Percentiles rank a stretch among this genome's conserved stretches.
phyloP scores from a whole-genome alignment of 306 rosid species.

The Geum urbanum region DNA sequence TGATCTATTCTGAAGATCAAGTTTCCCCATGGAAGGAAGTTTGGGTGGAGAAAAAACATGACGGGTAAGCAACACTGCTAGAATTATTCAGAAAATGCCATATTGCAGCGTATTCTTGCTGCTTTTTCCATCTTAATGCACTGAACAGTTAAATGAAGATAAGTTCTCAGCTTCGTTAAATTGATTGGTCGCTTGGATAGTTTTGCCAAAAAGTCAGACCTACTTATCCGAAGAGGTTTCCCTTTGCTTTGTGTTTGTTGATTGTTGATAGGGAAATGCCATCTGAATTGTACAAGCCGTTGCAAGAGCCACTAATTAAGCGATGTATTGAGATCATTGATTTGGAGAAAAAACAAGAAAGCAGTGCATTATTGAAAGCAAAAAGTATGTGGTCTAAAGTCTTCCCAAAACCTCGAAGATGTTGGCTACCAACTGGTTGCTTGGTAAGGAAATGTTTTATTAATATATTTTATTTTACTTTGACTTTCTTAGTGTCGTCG shows the following conservation, averaged over 20 bases:
- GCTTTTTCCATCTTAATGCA: background rate
- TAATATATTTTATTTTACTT: constrained; percentile 4
- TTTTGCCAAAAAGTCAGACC: background rate
- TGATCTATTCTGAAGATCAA: constrained; percentile 75
- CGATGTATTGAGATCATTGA: constrained; percentile 66
- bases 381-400: constrained; percentile 80
- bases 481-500: background rate
- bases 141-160: background rate
- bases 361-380: constrained; percentile 37
- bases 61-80: constrained; percentile 42
- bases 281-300: constrained; percentile 62
- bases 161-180: background rate
- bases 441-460: constrained; percentile 52
- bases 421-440: constrained; percentile 98
- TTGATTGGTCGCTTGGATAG: background rate
- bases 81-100: background rate
- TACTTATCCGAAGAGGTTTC: background rate
- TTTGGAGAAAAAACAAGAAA: constrained; percentile 39
- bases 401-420: constrained; percentile 74
- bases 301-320: constrained; percentile 72
- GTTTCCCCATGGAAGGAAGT: constrained; percentile 89
- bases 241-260: background rate
- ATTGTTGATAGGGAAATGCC: constrained; percentile 40
- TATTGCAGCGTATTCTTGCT: constrained; percentile 4
- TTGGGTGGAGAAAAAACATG: constrained; percentile 71